phyloP scores from a whole-genome alignment of 306 rosid species.

The Lathyrus aphaca region DNA sequence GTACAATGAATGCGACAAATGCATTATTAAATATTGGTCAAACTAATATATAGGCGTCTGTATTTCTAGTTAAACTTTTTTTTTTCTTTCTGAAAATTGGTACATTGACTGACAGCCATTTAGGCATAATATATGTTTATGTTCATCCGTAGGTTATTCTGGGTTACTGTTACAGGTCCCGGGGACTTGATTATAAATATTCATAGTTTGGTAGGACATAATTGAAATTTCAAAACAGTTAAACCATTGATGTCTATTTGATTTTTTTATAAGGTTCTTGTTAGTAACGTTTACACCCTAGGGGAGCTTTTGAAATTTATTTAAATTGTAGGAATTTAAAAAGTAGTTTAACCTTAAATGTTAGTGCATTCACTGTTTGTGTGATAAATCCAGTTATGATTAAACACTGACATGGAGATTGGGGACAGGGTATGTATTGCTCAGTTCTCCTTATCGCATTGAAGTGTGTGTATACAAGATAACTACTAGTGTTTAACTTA shows the following conservation, averaged over 20 bases:
- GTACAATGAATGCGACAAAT: constrained; percentile 24
- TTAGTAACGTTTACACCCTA: not conserved
- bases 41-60: not conserved
- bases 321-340: not conserved
- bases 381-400: constrained; percentile 1
- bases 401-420: constrained; percentile 5
- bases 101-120: not conserved
- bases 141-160: not conserved
- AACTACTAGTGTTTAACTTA: not conserved
- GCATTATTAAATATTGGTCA: constrained; percentile 21
- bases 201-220: constrained; percentile 11
- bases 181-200: constrained; percentile 2
- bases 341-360: constrained; percentile 4
- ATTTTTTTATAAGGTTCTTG: not conserved
- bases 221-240: not conserved
- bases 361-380: not conserved
- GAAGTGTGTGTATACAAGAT: constrained; percentile 7
- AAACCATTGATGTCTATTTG: not conserved
- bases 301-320: not conserved
- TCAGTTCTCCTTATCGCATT: not conserved
- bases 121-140: constrained; percentile 23
- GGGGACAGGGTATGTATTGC: constrained; percentile 3
- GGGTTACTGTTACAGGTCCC: constrained; percentile 17
- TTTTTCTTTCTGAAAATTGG: not conserved
- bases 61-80: constrained; percentile 14